Evolutionary conservation across 1,284 basidiomycete genomes (phyloP).

Genomic region (Xanthoconium separans): DNA sequence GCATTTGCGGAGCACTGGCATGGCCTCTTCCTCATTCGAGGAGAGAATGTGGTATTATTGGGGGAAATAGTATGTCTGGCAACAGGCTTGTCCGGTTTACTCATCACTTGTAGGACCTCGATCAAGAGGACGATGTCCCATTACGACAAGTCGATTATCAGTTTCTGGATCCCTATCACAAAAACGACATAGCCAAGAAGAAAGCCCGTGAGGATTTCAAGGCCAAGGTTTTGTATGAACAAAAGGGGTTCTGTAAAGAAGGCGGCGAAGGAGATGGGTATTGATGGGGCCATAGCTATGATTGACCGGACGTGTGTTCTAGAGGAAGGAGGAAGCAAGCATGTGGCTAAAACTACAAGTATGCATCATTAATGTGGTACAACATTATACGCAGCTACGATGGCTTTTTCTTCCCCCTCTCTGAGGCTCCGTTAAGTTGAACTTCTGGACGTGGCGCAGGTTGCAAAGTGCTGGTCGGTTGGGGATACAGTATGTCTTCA

Average conservation of each 20-base stretch:
- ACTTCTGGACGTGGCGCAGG: conserved; percentile 40
- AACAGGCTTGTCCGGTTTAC: conserved; percentile 5
- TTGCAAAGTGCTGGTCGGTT: conserved; percentile 34
- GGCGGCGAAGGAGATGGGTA: conserved; percentile 92
- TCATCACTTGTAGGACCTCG: conserved; percentile 69
- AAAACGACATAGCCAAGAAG: conserved; percentile 66
- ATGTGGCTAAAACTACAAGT: conserved; percentile 15
- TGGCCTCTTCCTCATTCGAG: conserved; percentile 92
- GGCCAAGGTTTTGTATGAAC: conserved; percentile 73
- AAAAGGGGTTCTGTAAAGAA: conserved; percentile 83
- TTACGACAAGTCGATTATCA: conserved; percentile 75
- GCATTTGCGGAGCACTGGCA: conserved; percentile 82
- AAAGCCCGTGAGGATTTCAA: conserved; percentile 71
- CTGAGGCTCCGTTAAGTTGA: conserved; percentile 45
- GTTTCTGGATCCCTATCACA: conserved; percentile 69
- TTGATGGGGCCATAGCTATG: conserved; percentile 37
- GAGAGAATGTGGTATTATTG: conserved; percentile 96
- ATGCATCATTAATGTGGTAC: conserved; percentile 21
- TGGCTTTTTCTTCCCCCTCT: conserved; percentile 66
- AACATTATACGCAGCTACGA: conserved; percentile 31
- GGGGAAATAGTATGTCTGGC: conserved; percentile 87
- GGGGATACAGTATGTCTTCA: conserved; percentile 63
- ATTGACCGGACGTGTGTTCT: conserved; percentile 20
- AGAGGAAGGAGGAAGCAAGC: conserved; percentile 10
- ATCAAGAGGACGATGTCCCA: conserved; percentile 87